Base-by-base conservation (phyloP, 2,329 filamentous ascomycete species). In the Epichloe gansuensis region DNA sequence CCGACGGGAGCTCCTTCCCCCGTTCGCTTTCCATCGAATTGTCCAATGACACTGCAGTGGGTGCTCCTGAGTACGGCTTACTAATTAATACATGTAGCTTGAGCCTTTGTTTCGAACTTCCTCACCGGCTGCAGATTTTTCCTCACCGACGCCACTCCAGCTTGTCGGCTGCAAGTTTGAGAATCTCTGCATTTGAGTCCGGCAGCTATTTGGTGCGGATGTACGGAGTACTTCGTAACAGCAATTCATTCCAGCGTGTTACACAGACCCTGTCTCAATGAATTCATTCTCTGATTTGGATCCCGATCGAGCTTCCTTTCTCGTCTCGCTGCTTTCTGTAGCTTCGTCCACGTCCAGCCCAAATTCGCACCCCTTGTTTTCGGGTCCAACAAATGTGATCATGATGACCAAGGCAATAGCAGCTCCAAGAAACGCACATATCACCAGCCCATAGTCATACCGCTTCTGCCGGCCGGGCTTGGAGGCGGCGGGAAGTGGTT, bases 381-480 rank as follows among this genome's bases (percentile, higher is more conserved):
- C 42, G 12, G 50, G 35, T 11, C 42, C 50, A 4, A 51, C 5
- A 40, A 51, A 51, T 7, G 50, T 51, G 1, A 36, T 51, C 3
- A 47, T 25, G 15, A 47, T 17, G 21, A 51, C 50, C 35, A 51
- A 31, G 6, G 34, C 43, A 23, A 41, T 51, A 25, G 39, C 40
- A n/a, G 41, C 49, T 4, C 49, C 49, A 4, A 50, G 40, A n/a
- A 50, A 44, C 36, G 27, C 50, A 15, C 42, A 51, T 11, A 40
- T 47, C 23, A 51, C 42, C 12, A 35, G 15, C 12, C 50, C 43
- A 27, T 51, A 51, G 17, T 51, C 50, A 39, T 47, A 51, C 25
- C 50, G 17, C 43, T 25, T 45, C 7, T 8, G 21, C 4, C 42
- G 12, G 17, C 34, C n/a, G 41, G 25, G 23, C 27, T 34, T 38